Evolutionary conservation across 2,329 filamentous ascomycete genomes (phyloP).

Genomic region (Neurospora sp.): DNA sequence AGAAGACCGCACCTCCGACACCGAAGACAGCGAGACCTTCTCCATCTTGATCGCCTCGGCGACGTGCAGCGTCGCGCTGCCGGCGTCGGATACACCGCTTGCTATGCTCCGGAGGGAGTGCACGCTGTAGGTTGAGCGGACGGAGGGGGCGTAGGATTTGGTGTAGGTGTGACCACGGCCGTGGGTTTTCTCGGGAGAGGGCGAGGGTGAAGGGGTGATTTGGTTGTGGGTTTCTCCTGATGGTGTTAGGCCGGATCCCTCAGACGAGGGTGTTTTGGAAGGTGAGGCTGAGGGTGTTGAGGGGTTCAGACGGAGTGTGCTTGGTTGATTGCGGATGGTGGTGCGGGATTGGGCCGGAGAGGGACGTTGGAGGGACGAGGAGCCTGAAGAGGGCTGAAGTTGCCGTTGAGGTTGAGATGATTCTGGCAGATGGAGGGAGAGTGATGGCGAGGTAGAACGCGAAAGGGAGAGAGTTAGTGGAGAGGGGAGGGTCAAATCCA

Average conservation of each 20-base stretch:
- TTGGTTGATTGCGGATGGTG: neutral
- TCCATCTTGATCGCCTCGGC: slow-evolving; percentile 35
- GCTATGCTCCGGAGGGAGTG: neutral
- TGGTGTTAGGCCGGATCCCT: neutral
- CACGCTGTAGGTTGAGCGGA: neutral
- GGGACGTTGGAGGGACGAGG: neutral
- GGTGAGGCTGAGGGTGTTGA: neutral
- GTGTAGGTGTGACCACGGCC: neutral
- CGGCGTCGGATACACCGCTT: neutral
- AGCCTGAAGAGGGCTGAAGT: neutral
- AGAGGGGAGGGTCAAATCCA: neutral
- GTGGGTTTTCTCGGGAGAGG: neutral
- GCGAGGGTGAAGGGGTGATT: neutral
- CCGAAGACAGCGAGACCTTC: slow-evolving; percentile 8
- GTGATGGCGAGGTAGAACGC: neutral
- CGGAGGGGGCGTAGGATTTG: neutral
- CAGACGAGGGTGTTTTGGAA: neutral
- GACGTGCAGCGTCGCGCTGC: slow-evolving; percentile 24
- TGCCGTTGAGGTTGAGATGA: neutral
- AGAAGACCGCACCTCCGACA: slow-evolving; percentile 4
- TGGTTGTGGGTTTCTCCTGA: neutral
- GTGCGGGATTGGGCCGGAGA: neutral
- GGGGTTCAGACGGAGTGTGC: neutral
- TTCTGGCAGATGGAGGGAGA: neutral
- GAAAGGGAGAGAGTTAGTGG: neutral